Conservation (phyloP, 75 land plant species). For the Pinus albicaulis region DNA sequence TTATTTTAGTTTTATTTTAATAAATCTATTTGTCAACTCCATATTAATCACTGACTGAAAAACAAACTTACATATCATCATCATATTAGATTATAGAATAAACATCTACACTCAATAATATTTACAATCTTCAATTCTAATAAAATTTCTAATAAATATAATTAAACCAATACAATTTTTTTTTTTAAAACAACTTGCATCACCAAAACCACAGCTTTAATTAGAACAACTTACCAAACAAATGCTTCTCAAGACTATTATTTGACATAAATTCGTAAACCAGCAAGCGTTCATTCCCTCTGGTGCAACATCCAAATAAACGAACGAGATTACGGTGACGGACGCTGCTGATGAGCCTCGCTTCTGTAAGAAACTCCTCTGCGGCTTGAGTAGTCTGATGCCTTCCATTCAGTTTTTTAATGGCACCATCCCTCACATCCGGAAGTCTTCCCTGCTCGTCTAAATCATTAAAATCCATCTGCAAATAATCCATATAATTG, state of each 20-base stretch:
- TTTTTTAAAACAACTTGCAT: too few species aligned
- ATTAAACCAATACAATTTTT: too few species aligned
- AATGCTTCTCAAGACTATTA: slow-evolving; percentile 9
- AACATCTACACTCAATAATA: too few species aligned
- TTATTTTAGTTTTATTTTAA: too few species aligned
- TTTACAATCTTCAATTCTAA: too few species aligned
- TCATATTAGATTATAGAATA: too few species aligned
- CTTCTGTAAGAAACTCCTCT: slow-evolving; percentile 18
- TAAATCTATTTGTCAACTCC: too few species aligned
- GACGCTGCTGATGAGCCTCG: slow-evolving; percentile 9
- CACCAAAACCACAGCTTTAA: too few species aligned
- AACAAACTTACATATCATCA: too few species aligned
- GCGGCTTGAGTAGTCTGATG: background rate
- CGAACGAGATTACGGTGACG: slow-evolving; percentile 18
- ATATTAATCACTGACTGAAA: too few species aligned
- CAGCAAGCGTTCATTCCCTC: slow-evolving; percentile 8
- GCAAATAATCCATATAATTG: background rate
- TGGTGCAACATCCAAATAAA: slow-evolving; percentile 15
- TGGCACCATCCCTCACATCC: background rate
- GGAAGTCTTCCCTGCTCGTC: background rate
- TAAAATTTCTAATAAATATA: too few species aligned
- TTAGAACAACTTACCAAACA: background rate
- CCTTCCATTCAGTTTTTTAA: slow-evolving; percentile 11
- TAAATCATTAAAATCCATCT: background rate
- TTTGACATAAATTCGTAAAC: slow-evolving; percentile 20